Evolutionary conservation across 2,329 filamentous ascomycete species (phyloP), one percentile per base, ranked within the genome.

Genomic region (Sporothrix schenckii): DNA sequence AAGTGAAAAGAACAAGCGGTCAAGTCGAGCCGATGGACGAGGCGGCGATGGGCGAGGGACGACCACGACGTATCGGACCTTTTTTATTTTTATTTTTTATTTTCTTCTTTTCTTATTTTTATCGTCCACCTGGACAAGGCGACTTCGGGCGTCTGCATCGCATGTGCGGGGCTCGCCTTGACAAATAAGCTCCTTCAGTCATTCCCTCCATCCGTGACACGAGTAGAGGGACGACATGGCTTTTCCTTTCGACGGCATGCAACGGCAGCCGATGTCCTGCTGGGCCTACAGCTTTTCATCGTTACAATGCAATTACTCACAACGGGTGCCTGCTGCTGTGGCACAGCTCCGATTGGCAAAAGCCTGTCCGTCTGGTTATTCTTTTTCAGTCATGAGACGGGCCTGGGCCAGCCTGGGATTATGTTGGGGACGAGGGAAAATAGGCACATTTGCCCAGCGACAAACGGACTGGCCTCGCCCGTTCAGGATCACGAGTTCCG

Each of bases 111-210:
- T 34, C 2, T 34, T 34, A 7, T 34, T 34, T 34, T 34, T 34
- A 34, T 34, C 6, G 7, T 34, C 34, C 34, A 34, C 6, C 34
- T 9, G 1, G 7, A 1, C 49, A 21, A 30, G 58, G 58, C 61
- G 24, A 65, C 61, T 65, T 50, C 61, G 44, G 44, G 61, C 61
- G 61, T 65, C 61, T 65, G 39, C 58, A 63, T 63, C 30, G 19
- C 34, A 47, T 16, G 21, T 27, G 39, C 39, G 39, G 39, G 39
- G 39, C 58, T 47, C 41, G 13, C 44, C 34, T 34, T 34, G 34
- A 34, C 34, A 34, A 34, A 34, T 34, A 34, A 9, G 6, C 34
- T 34, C 6, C 1, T 7, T 34, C 34, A 6, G 34, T 34, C 34
- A 34, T 34, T 34, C 34, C 34, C 34, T 58, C 24, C 24, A 2